A percentile compares a stretch with the other conserved stretches of the same genome.
Conservation (phyloP, 2,329 filamentous ascomycete genomes). For the Graphilbum ipis-grandicollis region DNA sequence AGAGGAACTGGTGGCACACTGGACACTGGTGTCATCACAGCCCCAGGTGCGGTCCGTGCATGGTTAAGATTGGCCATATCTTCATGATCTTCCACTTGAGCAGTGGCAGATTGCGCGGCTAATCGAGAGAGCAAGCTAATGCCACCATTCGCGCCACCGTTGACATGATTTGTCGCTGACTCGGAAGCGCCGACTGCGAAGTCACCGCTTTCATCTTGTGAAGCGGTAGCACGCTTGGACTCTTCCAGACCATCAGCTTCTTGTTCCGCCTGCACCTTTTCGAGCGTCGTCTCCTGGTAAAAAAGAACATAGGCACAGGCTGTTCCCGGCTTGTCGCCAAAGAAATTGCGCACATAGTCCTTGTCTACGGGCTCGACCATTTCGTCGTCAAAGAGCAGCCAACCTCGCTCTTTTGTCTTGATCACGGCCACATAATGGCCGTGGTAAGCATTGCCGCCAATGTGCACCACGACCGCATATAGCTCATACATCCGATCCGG, state of each 20-base stretch:
- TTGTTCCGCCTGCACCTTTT: constrained; percentile 57
- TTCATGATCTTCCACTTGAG: constrained; percentile 27
- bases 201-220: too few relatives aligned
- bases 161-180: too few relatives aligned
- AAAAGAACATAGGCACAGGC: constrained; percentile 95
- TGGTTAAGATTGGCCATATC: constrained; percentile 45
- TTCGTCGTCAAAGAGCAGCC: constrained; percentile 94
- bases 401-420: constrained; percentile 90
- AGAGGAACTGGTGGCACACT: constrained; percentile 12
- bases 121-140: constrained; percentile 27
- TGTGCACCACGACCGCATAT: constrained; percentile 94
- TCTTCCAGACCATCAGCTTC: constrained; percentile 60
- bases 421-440: constrained; percentile 96
- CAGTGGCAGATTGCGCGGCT: constrained; percentile 24
- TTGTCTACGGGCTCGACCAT: constrained; percentile 98
- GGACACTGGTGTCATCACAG: constrained; percentile 10
- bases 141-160: constrained; percentile 10
- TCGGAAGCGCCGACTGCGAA: too few relatives aligned
- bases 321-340: constrained; percentile 78
- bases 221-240: constrained; percentile 34
- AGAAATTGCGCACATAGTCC: constrained; percentile 90
- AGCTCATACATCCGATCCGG: constrained; percentile 89
- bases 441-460: constrained; percentile 90
- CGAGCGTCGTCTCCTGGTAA: constrained; percentile 76
- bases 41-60: constrained; percentile 42